Conservation (phyloP, 1,284 basidiomycete species). For the Leccinum proliferum region DNA sequence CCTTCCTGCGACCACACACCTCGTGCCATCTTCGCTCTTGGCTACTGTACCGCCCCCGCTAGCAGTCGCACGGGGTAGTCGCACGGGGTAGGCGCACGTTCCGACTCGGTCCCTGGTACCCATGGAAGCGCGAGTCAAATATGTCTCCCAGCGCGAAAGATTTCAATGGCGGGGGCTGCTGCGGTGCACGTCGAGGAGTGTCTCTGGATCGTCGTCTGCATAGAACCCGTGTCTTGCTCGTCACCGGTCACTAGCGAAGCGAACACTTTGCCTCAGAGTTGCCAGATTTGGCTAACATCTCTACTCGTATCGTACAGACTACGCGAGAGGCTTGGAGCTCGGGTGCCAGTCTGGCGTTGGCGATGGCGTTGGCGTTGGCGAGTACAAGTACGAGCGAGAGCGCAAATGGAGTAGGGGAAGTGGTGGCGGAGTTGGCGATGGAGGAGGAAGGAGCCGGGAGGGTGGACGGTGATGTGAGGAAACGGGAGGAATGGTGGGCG, state of each 20-base stretch:
- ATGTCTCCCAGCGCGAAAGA: conserved; percentile 20
- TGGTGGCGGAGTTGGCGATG: too few relatives aligned
- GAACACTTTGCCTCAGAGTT: neutral
- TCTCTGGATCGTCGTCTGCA: conserved; percentile 15
- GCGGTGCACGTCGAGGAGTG: conserved; percentile 25
- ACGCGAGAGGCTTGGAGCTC: neutral
- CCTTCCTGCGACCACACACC: conserved; percentile 67
- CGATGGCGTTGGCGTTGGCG: too few relatives aligned
- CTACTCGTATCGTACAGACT: neutral
- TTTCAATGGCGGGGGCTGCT: conserved; percentile 2
- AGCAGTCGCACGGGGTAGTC: conserved; percentile 48
- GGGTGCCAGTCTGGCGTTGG: too few relatives aligned
- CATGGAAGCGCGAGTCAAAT: conserved; percentile 41
- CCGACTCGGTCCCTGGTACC: conserved; percentile 40
- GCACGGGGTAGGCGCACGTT: conserved; percentile 54
- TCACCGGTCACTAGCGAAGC: neutral
- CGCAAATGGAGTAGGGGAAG: too few relatives aligned
- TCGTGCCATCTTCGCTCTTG: conserved; percentile 55
- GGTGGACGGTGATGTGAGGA: too few relatives aligned
- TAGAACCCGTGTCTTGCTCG: neutral
- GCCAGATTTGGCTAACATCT: conserved; percentile 12
- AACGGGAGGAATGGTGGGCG: too few relatives aligned
- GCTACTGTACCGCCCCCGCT: conserved; percentile 61
- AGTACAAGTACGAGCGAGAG: too few relatives aligned
- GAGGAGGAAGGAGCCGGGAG: too few relatives aligned